Base-by-base conservation (phyloP, 495 filamentous ascomycete genomes). In the Hypoxylon cercidicola region DNA sequence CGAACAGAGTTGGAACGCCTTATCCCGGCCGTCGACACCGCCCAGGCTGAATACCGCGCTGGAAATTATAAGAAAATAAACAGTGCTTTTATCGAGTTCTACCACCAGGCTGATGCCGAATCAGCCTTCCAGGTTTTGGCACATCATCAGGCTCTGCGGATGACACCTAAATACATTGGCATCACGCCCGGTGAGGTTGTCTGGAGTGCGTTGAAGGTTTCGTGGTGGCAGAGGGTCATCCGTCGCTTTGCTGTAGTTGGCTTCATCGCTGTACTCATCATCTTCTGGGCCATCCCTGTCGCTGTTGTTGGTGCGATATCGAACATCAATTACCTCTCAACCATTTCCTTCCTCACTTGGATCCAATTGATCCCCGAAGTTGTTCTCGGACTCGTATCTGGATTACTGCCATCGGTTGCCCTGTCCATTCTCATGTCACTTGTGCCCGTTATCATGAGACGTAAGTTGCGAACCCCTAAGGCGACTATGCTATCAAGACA, bases 201-300 rank as follows among this genome's bases (percentile, higher is more conserved):
- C 75, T 99, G 95, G 95, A 82, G 79, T 55, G 93, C 94, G 66
- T 82, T 97, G 41, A 83, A 84, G 53, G 92, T 99, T 68, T 88
- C 87, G 47, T 97, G 93, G 93, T 93, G 90, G 87, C 90, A 95
- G 73, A 82, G 86, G 30, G 78, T 96, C 25, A 69, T 96, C 44
- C 90, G 93, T 45, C 81, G 88, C 74, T 83, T 89, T 52, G 83
- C 79, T 12, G 89, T 91, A 10, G 77, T 88, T 43, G 85, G 81
- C 46, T 90, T 94, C 73, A 88, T 97, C 52, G 72, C 77, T 21
- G 90, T 83, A 18, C 76, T 97, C 77, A 92, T 98, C 71, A 83
- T 99, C 70, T 97, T 99, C 84, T 98, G 93, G 93, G 90, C 93
- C 3, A 91, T 99, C 59, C 95, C 95, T 3, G 92, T 96, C 32